Conservation (phyloP, 495 filamentous ascomycete species). For the Terfezia claveryi region DNA sequence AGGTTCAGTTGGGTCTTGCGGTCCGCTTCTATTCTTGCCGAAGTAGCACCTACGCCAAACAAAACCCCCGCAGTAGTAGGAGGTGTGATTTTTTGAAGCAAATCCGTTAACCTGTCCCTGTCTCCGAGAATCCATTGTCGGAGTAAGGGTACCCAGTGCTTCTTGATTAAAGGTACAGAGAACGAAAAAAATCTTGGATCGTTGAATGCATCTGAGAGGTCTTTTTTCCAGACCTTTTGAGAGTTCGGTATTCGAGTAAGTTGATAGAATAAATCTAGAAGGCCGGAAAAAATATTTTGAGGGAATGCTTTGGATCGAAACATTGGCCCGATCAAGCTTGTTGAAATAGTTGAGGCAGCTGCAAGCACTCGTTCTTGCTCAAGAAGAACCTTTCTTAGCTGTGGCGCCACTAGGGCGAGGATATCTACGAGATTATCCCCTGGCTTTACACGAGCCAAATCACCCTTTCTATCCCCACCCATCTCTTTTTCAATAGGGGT, state of each 20-base stretch:
- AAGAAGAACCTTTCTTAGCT: slow-evolving; percentile 63
- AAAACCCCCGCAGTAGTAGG: slow-evolving; percentile 93
- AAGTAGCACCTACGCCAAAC: slow-evolving; percentile 88
- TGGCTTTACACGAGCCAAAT: slow-evolving; percentile 18
- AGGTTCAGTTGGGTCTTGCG: slow-evolving; percentile 82
- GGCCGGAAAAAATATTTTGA: slow-evolving; percentile 51
- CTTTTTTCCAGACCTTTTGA: slow-evolving; percentile 83
- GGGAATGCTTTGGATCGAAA: slow-evolving; percentile 76
- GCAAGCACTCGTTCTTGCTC: slow-evolving; percentile 64
- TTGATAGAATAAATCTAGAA: slow-evolving; percentile 52
- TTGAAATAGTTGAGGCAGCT: slow-evolving; percentile 57
- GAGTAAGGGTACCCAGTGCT: slow-evolving; percentile 61
- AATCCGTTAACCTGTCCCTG: slow-evolving; percentile 67
- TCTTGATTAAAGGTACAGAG: slow-evolving; percentile 37
- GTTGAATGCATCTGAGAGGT: slow-evolving; percentile 76
- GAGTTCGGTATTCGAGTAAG: slow-evolving; percentile 53
- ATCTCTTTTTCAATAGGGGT: slow-evolving; percentile 1
- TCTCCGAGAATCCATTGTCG: slow-evolving; percentile 64
- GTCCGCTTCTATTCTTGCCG: slow-evolving; percentile 83
- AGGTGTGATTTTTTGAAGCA: slow-evolving; percentile 53
- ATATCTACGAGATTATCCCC: slow-evolving; percentile 64
- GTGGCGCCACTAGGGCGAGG: slow-evolving; percentile 53
- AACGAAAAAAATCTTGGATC: slow-evolving; percentile 64
- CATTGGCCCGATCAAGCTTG: slow-evolving; percentile 58
- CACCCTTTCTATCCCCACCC: slow-evolving; percentile 17